A percentile compares a stretch with the other conserved stretches of the same genome.
phyloP scores from a whole-genome alignment of 2,329 filamentous ascomycete genomes.

The Microdochium paspali region DNA sequence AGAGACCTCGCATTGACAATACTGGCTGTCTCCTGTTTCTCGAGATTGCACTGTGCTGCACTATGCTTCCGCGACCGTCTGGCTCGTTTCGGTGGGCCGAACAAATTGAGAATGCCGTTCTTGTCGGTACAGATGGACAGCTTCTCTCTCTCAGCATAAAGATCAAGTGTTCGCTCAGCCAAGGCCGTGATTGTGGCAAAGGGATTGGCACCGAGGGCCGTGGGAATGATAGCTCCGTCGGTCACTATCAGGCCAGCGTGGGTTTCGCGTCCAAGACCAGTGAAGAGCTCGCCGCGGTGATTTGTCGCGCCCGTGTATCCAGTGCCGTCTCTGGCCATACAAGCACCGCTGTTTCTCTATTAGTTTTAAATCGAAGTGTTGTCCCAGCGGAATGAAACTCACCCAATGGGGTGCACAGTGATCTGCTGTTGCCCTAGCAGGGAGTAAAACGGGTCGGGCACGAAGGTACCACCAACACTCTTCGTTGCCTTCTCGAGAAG shows the following conservation, averaged over 20 bases:
- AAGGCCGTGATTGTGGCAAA: conserved; percentile 62
- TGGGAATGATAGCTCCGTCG: conserved; percentile 52
- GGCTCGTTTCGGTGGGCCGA: conserved; percentile 36
- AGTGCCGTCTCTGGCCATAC: conserved; percentile 50
- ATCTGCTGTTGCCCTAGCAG: conserved; percentile 46
- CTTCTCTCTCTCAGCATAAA: conserved; percentile 28
- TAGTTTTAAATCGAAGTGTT: too few species aligned
- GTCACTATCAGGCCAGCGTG: conserved; percentile 51
- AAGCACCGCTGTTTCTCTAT: conserved; percentile 39
- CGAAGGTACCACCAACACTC: conserved; percentile 49
- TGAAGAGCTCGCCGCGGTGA: conserved; percentile 51
- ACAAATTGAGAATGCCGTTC: conserved; percentile 43
- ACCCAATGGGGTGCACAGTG: conserved; percentile 58
- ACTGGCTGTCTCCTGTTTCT: conserved; percentile 23
- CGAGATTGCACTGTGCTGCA: conserved; percentile 10
- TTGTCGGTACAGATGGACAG: conserved; percentile 34
- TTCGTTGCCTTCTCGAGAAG: conserved; percentile 44
- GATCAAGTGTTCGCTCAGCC: conserved; percentile 52
- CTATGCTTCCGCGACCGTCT: conserved; percentile 10
- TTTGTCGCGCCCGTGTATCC: conserved; percentile 49
- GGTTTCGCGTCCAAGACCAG: conserved; percentile 36
- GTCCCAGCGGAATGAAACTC: too few species aligned
- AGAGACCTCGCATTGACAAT: conserved; percentile 24
- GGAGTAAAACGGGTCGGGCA: conserved; percentile 49
- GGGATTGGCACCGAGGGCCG: conserved; percentile 56